Conservation (phyloP, 805 yeast species). For the Lachancea quebecensis region DNA sequence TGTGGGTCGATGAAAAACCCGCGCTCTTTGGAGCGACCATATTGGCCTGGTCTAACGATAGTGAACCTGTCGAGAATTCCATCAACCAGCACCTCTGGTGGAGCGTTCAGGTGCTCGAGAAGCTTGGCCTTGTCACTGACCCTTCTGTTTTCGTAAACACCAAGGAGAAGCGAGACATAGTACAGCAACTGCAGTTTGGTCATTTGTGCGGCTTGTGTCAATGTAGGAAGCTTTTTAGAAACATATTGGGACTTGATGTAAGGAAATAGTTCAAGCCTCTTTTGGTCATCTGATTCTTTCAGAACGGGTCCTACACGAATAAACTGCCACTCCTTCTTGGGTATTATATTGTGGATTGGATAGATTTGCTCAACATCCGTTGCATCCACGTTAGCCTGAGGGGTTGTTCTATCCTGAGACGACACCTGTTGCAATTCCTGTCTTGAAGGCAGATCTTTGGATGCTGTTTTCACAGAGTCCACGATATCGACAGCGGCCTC, state of each 20-base stretch:
- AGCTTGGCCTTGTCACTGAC: conserved; percentile 52
- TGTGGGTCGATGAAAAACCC: conserved; percentile 81
- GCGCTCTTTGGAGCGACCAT: conserved; percentile 70
- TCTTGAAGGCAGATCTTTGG: conserved; percentile 67
- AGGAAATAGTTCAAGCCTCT: conserved; percentile 56
- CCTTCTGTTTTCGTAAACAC: conserved; percentile 71
- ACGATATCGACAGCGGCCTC: conserved; percentile 73
- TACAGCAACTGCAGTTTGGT: conserved; percentile 64
- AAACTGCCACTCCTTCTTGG: conserved; percentile 52
- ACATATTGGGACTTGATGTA: conserved; percentile 51
- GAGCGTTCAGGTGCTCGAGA: conserved; percentile 53
- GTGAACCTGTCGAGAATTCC: conserved; percentile 70
- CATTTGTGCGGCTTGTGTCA: conserved; percentile 41
- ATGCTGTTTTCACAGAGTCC: conserved; percentile 65
- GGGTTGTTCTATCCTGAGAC: conserved; percentile 74
- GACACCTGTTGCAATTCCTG: conserved; percentile 51
- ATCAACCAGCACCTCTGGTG: conserved; percentile 68
- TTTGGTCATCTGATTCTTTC: conserved; percentile 44
- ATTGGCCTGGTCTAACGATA: conserved; percentile 50
- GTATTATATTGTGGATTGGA: conserved; percentile 64
- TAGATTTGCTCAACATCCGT: conserved; percentile 76
- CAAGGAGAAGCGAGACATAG: conserved; percentile 73
- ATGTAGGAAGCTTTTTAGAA: conserved; percentile 38
- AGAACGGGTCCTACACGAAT: conserved; percentile 60
- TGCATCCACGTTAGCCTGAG: conserved; percentile 70